Conservation (phyloP, 1,139 yeast genomes). For the Yamadazyma blattariae region DNA sequence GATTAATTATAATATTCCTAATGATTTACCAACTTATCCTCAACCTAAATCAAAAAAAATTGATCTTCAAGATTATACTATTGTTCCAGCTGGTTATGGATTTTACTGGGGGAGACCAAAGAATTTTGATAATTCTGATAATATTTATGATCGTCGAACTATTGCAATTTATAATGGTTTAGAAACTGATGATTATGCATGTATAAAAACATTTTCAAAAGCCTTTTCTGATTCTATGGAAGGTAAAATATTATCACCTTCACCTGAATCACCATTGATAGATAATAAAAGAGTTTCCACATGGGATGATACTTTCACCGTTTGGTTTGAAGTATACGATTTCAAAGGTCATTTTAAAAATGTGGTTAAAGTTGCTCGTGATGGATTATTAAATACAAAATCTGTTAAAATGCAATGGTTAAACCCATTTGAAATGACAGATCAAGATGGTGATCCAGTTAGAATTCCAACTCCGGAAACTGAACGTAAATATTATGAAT, state of each 20-base stretch:
- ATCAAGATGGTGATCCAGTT: slow-evolving; percentile 30
- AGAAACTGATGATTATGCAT: slow-evolving; percentile 13
- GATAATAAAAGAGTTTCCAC: slow-evolving; percentile 12
- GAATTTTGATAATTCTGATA: slow-evolving; percentile 2
- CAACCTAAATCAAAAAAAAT: slow-evolving; percentile 21
- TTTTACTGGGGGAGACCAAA: slow-evolving; percentile 23
- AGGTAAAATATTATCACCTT: slow-evolving; percentile 27
- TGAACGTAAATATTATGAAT: slow-evolving; percentile 13
- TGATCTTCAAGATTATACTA: slow-evolving; percentile 23
- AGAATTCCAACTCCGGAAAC: slow-evolving; percentile 18
- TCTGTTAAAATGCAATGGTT: slow-evolving; percentile 22
- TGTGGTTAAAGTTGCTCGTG: slow-evolving; percentile 23
- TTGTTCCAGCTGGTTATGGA: slow-evolving; percentile 31
- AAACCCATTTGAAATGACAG: slow-evolving; percentile 30
- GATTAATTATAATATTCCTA: neutral
- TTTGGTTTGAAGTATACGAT: slow-evolving; percentile 40
- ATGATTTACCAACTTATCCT: slow-evolving; percentile 15
- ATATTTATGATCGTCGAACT: slow-evolving; percentile 16
- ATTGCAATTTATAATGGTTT: slow-evolving; percentile 26
- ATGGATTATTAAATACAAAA: slow-evolving; percentile 16
- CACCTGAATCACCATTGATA: slow-evolving; percentile 2
- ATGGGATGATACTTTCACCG: slow-evolving; percentile 34
- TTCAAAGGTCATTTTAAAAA: slow-evolving; percentile 27
- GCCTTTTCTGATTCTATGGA: slow-evolving; percentile 24
- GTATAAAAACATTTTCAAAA: slow-evolving; percentile 18